Conservation (phyloP, 805 yeast genomes). For the Lipomyces mesembrius region DNA sequence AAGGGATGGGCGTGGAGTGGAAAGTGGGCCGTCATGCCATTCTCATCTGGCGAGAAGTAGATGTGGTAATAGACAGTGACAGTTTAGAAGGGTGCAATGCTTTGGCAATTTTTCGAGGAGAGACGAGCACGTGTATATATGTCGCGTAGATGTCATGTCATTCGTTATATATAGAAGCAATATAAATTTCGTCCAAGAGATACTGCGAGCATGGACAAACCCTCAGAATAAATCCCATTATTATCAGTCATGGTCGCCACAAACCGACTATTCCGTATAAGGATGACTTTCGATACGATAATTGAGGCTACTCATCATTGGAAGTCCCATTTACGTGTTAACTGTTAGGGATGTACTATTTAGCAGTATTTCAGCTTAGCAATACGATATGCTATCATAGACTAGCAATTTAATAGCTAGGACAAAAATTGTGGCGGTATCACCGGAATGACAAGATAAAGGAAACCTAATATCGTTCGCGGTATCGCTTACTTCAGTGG, state of each 20-base stretch:
- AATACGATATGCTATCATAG: too few species aligned
- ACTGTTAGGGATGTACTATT: background rate
- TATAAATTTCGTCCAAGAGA: background rate
- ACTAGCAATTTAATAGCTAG: too few species aligned
- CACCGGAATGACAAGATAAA: too few species aligned
- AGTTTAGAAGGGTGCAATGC: too few species aligned
- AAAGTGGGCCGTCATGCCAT: conserved; percentile 89
- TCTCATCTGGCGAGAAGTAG: conserved; percentile 48
- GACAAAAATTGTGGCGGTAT: too few species aligned
- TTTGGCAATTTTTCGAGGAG: background rate
- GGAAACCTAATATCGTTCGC: too few species aligned
- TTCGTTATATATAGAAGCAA: background rate
- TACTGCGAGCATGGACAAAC: background rate
- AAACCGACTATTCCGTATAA: conserved; percentile 25
- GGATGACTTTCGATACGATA: conserved; percentile 33
- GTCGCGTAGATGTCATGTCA: background rate
- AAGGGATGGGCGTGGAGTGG: conserved; percentile 80
- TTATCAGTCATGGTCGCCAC: conserved; percentile 18
- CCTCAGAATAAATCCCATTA: conserved; percentile 25
- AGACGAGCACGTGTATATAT: background rate
- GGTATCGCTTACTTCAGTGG: too few species aligned
- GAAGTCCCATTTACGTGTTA: background rate
- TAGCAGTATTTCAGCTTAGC: background rate
- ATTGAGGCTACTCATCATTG: conserved; percentile 25
- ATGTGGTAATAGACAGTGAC: background rate